Evolutionary conservation across 1,139 yeast species (phyloP), one percentile per base, ranked within the genome.

Genomic region (Magnusiomyces tetraspermus): DNA sequence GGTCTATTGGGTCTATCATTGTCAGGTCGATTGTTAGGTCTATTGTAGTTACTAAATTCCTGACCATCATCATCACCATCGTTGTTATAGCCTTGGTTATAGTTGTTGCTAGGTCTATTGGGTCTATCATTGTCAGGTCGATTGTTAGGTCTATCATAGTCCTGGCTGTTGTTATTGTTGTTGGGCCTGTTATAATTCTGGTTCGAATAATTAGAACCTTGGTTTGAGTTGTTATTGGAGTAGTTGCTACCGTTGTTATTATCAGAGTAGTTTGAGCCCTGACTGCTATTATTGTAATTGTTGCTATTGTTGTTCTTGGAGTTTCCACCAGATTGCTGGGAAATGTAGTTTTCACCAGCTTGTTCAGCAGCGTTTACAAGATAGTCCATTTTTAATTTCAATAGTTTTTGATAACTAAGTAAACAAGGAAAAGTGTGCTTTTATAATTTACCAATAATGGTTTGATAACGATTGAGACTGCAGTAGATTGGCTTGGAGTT

Each of bases 361-460:
- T 36, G 40, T 36, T 36, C 40, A 36, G 40, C 46, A 17, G 46
- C 46, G 23, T 43, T 26, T 19, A 17, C 28, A 26, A 43, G 36
- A 23, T 26, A 43, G 21, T 43, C 46, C 46, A 43, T 43, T 43
- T 15, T 28, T 26, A 43, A 28, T n/a, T n/a, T n/a, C n/a, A n/a
- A n/a, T n/a, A n/a, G n/a, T n/a, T n/a, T n/a, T n/a, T n/a, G n/a
- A n/a, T n/a, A n/a, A n/a, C n/a, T n/a, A n/a, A n/a, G n/a, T n/a
- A n/a, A n/a, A n/a, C n/a, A n/a, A n/a, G n/a, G n/a, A n/a, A n/a
- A n/a, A n/a, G n/a, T n/a, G n/a, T n/a, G n/a, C n/a, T n/a, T n/a
- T n/a, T n/a, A n/a, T n/a, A n/a, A n/a, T n/a, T n/a, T n/a, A n/a
- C n/a, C n/a, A n/a, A n/a, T n/a, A n/a, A n/a, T n/a, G n/a, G n/a